These are phyloP conservation scores for Pleurotus citrinopileatus DNA, from an alignment of 768 basidiomycete genomes.

Conservation along the genomic window DNA sequence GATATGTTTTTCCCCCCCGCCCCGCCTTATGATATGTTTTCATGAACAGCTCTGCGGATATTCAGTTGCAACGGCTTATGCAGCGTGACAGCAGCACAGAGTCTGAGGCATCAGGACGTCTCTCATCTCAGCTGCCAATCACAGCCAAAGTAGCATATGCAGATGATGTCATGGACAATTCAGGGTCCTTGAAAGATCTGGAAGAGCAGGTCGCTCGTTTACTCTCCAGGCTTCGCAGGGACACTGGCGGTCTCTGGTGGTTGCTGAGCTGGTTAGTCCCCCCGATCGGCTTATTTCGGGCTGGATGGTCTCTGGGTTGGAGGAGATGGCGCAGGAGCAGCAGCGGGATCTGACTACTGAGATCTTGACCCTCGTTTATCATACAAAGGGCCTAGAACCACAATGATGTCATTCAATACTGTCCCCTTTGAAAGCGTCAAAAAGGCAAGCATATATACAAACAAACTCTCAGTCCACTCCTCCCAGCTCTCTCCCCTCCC, in stretches of 20 bases:
- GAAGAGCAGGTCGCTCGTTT: conserved; percentile 49
- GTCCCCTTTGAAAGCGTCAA: no score
- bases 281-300: conserved; percentile 10
- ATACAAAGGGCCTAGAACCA: background rate
- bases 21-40: background rate
- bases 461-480: background rate
- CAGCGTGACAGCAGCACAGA: conserved; percentile 63
- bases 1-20: conserved; percentile 9
- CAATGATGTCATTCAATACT: conserved; percentile 4
- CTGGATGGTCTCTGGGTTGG: conserved; percentile 3
- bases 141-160: conserved; percentile 79
- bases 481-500: background rate
- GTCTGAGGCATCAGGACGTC: conserved; percentile 68
- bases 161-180: conserved; percentile 87
- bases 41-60: conserved; percentile 62
- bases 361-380: conserved; percentile 3
- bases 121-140: conserved; percentile 81
- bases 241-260: conserved; percentile 56
- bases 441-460: no score
- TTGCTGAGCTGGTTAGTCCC: conserved; percentile 21
- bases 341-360: background rate
- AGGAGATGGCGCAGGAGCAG: background rate
- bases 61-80: conserved; percentile 85
- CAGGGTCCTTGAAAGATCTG: conserved; percentile 69
- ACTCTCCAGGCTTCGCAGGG: conserved; percentile 38